Percentiles rank a stretch among this genome's conserved stretches.
These are phyloP conservation scores for Blastobotrys aristatus DNA, from an alignment of 1,139 yeast species.

Conservation along the genomic window DNA sequence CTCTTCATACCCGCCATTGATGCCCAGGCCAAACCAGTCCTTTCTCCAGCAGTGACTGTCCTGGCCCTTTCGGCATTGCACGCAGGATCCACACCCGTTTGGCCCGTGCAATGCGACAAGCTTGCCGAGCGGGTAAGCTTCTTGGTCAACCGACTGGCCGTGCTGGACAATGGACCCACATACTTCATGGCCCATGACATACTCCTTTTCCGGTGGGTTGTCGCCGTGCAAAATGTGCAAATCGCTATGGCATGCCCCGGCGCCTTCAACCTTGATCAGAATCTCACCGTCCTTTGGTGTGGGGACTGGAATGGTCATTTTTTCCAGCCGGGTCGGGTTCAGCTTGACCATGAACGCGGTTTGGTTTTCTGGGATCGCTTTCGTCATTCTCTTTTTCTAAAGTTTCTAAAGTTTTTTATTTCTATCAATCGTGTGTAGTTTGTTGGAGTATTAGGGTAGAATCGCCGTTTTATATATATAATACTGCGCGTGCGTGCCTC, in stretches of 20 bases:
- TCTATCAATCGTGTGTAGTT: too few relatives aligned
- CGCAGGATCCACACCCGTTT: slow-evolving; percentile 44
- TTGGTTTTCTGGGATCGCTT: slow-evolving; percentile 5
- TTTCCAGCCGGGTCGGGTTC: slow-evolving; percentile 5
- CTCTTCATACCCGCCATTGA: slow-evolving; percentile 50
- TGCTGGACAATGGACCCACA: slow-evolving; percentile 43
- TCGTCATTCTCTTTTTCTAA: too few relatives aligned
- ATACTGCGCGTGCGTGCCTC: too few relatives aligned
- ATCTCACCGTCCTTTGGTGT: slow-evolving; percentile 39
- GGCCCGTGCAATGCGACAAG: slow-evolving; percentile 40
- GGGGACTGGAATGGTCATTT: slow-evolving; percentile 35
- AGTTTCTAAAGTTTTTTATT: too few relatives aligned
- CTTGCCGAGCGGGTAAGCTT: slow-evolving; percentile 35
- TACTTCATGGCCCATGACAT: slow-evolving; percentile 54
- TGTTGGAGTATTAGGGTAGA: too few relatives aligned
- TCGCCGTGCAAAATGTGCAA: slow-evolving; percentile 37
- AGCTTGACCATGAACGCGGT: not conserved
- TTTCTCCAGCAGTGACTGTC: slow-evolving; percentile 38
- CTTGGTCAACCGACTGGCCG: slow-evolving; percentile 34
- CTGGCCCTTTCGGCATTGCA: slow-evolving; percentile 40
- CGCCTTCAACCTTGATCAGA: slow-evolving; percentile 46
- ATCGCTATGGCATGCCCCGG: slow-evolving; percentile 52
- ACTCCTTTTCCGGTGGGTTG: slow-evolving; percentile 22
- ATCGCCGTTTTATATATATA: too few relatives aligned
- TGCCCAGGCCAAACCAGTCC: slow-evolving; percentile 36